phyloP scores from a whole-genome alignment of 1,284 basidiomycete genomes.

The Naganishia liquefaciens region DNA sequence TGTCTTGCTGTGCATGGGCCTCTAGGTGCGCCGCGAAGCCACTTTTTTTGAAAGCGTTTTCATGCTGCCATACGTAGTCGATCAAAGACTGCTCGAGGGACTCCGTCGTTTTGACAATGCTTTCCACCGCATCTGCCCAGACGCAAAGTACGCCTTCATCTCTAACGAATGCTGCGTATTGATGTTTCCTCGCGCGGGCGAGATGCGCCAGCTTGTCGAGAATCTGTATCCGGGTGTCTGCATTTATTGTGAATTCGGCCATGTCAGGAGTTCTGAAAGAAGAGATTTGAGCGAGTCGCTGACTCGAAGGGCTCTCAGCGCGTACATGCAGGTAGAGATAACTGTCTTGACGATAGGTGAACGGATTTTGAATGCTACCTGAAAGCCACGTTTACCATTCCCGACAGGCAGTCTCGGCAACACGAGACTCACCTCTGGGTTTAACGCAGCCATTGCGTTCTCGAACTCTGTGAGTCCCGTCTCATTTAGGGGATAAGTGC shows the following conservation, averaged over 20 bases:
- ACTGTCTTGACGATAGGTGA: conserved; percentile 41
- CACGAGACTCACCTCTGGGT: conserved; percentile 39
- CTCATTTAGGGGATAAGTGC: conserved; percentile 45
- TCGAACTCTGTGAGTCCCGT: conserved; percentile 43
- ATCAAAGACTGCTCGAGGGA: conserved; percentile 77
- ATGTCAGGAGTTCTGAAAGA: conserved; percentile 38
- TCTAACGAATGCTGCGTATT: conserved; percentile 77
- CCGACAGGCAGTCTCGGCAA: background rate
- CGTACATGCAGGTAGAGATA: conserved; percentile 43
- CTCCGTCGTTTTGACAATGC: conserved; percentile 61
- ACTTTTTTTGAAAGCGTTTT: conserved; percentile 53
- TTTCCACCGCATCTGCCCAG: conserved; percentile 74
- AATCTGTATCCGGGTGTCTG: conserved; percentile 45
- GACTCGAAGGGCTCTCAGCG: background rate
- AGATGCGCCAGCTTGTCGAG: conserved; percentile 62
- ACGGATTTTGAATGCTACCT: conserved; percentile 44
- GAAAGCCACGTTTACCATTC: conserved; percentile 12
- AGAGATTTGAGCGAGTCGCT: background rate
- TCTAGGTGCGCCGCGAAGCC: conserved; percentile 43
- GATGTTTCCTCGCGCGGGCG: conserved; percentile 72
- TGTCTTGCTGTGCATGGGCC: conserved; percentile 42
- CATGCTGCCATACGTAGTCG: conserved; percentile 68
- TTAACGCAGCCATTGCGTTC: conserved; percentile 41
- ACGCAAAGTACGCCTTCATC: conserved; percentile 71
- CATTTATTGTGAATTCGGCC: conserved; percentile 44